phyloP scores from a whole-genome alignment of 257 asterid species.

The Solanum etuberosum region DNA sequence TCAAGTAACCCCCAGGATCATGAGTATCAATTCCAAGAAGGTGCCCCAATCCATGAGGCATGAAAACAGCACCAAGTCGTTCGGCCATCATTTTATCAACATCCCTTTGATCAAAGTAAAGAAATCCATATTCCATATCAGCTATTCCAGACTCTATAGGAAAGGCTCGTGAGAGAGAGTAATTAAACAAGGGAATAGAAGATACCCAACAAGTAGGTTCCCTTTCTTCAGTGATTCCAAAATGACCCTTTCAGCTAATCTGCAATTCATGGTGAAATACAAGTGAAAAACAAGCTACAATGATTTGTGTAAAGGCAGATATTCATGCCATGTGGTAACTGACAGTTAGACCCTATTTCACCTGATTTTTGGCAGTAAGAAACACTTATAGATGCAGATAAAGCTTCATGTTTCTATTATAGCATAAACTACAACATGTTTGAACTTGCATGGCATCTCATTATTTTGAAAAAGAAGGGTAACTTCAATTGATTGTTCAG shows the following conservation, averaged over 20 bases:
- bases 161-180: neutral
- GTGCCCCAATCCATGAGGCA: slow-evolving; percentile 98
- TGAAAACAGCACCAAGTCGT: slow-evolving; percentile 77
- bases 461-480: neutral
- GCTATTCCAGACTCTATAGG: neutral
- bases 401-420: neutral
- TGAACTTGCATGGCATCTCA: neutral
- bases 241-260: slow-evolving; percentile 70
- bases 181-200: slow-evolving; percentile 1
- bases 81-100: slow-evolving; percentile 66
- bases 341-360: neutral
- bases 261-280: slow-evolving; percentile 18
- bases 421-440: neutral
- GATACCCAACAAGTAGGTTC: slow-evolving; percentile 66
- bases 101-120: slow-evolving; percentile 36
- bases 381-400: neutral
- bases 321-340: neutral
- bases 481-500: neutral
- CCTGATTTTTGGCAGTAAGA: neutral
- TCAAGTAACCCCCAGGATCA: slow-evolving; percentile 89
- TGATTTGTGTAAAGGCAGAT: neutral
- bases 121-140: slow-evolving; percentile 2
- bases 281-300: neutral
- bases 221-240: slow-evolving; percentile 68
- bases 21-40: slow-evolving; percentile 94